phyloP scores from a whole-genome alignment of 2,329 filamentous ascomycete species.

The Colletotrichum gigasporum region DNA sequence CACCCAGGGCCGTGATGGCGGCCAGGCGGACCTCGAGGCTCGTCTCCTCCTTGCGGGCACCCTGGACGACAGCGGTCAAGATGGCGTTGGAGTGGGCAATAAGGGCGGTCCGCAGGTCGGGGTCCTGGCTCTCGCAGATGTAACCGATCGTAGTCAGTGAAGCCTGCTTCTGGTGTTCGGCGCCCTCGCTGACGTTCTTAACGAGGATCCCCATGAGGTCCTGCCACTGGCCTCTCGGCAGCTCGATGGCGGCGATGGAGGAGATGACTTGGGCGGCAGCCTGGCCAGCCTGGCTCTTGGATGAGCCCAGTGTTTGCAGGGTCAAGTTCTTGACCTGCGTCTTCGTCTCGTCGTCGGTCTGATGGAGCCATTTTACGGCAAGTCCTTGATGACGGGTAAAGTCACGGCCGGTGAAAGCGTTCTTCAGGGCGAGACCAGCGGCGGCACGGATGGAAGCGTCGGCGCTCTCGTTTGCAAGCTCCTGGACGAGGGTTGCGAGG shows the following conservation, averaged over 20 bases:
- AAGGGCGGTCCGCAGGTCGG: conserved; percentile 83
- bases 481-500: conserved; percentile 89
- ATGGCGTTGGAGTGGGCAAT: conserved; percentile 95
- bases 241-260: conserved; percentile 92
- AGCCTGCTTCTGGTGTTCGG: conserved; percentile 89
- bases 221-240: conserved; percentile 91
- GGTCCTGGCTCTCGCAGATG: conserved; percentile 95
- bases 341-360: conserved; percentile 85
- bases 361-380: conserved; percentile 91
- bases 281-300: conserved; percentile 83
- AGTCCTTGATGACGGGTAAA: conserved; percentile 86
- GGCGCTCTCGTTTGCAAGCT: conserved; percentile 90
- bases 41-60: conserved; percentile 93
- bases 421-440: conserved; percentile 96
- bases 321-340: conserved; percentile 87
- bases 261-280: conserved; percentile 95
- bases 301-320: conserved; percentile 85
- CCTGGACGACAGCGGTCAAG: conserved; percentile 95
- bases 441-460: conserved; percentile 88
- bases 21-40: conserved; percentile 91
- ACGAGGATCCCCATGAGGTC: conserved; percentile 91
- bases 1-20: conserved; percentile 91
- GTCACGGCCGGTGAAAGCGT: conserved; percentile 96
- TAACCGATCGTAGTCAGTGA: conserved; percentile 97
- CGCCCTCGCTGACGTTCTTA: conserved; percentile 89